Conservation (phyloP, 1,139 yeast genomes). For the Hansenula lynferdii region DNA sequence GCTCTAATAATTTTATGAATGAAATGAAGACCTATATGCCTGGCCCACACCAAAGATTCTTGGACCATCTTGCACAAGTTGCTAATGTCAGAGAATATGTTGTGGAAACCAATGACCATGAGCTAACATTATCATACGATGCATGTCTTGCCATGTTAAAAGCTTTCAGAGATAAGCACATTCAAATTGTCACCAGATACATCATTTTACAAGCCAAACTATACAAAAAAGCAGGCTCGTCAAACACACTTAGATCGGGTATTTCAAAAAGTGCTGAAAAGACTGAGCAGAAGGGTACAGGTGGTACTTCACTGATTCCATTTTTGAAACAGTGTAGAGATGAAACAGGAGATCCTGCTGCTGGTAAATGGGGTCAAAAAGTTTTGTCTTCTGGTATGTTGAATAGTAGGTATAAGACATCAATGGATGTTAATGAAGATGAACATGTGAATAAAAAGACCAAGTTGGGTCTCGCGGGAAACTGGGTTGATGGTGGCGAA, state of each 20-base stretch:
- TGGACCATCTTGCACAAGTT: slow-evolving; percentile 50
- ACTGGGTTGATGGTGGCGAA: slow-evolving; percentile 17
- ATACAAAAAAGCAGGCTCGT: slow-evolving; percentile 46
- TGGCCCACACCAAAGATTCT: slow-evolving; percentile 70
- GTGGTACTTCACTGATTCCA: slow-evolving; percentile 89
- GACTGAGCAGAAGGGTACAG: slow-evolving; percentile 75
- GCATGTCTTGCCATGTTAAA: slow-evolving; percentile 89
- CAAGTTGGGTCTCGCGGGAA: slow-evolving; percentile 22
- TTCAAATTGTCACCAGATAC: slow-evolving; percentile 86
- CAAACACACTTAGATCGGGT: slow-evolving; percentile 51
- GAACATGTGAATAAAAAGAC: slow-evolving; percentile 12
- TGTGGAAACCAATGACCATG: slow-evolving; percentile 40
- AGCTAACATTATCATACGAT: slow-evolving; percentile 70
- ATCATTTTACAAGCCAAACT: slow-evolving; percentile 72
- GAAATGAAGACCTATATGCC: slow-evolving; percentile 94
- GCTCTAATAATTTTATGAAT: slow-evolving; percentile 58
- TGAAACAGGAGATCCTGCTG: slow-evolving; percentile 91
- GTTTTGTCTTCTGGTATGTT: slow-evolving; percentile 58
- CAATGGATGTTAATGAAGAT: background rate
- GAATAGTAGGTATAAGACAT: slow-evolving; percentile 15
- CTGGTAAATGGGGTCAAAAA: slow-evolving; percentile 84
- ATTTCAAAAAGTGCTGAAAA: slow-evolving; percentile 32
- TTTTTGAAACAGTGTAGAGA: slow-evolving; percentile 93
- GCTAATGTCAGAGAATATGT: slow-evolving; percentile 66
- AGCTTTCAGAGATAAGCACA: slow-evolving; percentile 86